Conservation (phyloP, 208 protist genomes). For the Willaertia magna region DNA sequence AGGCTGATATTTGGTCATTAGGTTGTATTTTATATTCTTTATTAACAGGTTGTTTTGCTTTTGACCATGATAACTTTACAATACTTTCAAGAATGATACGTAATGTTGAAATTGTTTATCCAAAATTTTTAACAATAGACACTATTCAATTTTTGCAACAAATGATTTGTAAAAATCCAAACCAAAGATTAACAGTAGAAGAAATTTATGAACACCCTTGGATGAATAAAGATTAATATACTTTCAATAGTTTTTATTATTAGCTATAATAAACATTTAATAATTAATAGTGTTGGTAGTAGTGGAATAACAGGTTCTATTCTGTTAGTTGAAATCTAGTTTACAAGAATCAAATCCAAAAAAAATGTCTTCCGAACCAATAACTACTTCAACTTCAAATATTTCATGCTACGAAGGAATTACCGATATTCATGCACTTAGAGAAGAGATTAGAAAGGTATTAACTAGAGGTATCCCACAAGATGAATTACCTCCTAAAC, state of each 20-base stretch:
- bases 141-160: neutral
- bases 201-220: neutral
- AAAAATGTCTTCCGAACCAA: too few species aligned
- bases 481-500: conserved; percentile 12
- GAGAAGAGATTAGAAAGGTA: too few species aligned
- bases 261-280: too few species aligned
- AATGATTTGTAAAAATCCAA: neutral
- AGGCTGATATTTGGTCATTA: conserved; percentile 65
- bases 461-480: neutral
- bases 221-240: neutral
- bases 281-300: too few species aligned
- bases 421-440: too few species aligned
- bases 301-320: too few species aligned
- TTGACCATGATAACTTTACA: conserved; percentile 23
- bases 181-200: neutral
- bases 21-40: conserved; percentile 63
- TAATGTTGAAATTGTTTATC: neutral
- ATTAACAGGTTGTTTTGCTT: conserved; percentile 60
- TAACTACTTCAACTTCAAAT: too few species aligned
- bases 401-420: too few species aligned
- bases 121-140: neutral
- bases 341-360: too few species aligned
- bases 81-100: neutral
- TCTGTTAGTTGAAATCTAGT: too few species aligned
- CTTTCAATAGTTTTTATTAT: too few species aligned